Base-by-base conservation (phyloP, 352 stramenopile species). In the Pythium volutum region DNA sequence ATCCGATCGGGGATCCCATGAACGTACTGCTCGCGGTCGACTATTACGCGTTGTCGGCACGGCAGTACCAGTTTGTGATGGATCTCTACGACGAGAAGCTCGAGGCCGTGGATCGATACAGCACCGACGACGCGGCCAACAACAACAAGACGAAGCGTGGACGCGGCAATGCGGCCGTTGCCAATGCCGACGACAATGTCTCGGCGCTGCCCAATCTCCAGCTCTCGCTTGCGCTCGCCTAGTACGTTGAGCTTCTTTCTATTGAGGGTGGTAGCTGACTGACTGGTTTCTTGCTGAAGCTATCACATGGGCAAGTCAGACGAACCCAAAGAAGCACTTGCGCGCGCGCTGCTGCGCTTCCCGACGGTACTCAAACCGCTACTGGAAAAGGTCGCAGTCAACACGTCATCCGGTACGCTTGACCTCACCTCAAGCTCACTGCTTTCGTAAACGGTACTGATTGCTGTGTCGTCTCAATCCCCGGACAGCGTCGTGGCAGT, bases 1-100 rank as follows among this genome's bases (percentile, higher is more conserved):
- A 95, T 50, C 85, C 85, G 9, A 72, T 81, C 36, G 85, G 85
- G 26, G 85, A 95, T 49, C 85, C 85, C 31, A 89, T 95, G 78
- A 79, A 84, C 41, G 81, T 89, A 46, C 64, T 95, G 49, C 71
- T 93, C 10, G 80, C 80, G 14, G 78, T 95, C 54, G 85, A 95
- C 66, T 95, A 95, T 59, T 95, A 95, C 45, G 83, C 85, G 2
- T 45, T 93, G 56, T 84, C 85, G 16, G 87, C 85, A 47, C 71
- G 84, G 34, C 83, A 95, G 60, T 91, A 81, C 48, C 73, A 92
- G 63, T 95, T 93, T 55, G 46, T 95, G 7, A 61, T 93, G 38
- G 81, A 89, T 55, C 57, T 95, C 33, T 67, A 66, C 50, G 62
- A 67, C 14, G 80, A 82, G 2, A 88, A 90, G 56, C 75, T 78